Evolutionary conservation across 2,329 filamentous ascomycete genomes (phyloP), one percentile per base, ranked within the genome.

Genomic region (Aspergillus thermomutatus): DNA sequence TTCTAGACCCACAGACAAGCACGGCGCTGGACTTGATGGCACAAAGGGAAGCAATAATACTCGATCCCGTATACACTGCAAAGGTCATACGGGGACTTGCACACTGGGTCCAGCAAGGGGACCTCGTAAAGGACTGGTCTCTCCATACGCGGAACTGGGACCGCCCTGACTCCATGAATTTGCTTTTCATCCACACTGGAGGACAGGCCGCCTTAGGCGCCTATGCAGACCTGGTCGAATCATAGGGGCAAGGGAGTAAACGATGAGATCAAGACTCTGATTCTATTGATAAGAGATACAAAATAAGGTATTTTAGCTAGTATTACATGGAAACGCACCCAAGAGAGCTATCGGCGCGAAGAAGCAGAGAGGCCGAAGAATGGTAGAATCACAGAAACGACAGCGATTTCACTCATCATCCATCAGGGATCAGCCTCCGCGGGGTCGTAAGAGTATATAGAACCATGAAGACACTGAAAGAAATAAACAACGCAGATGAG

Each of bases 121-220:
- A 69, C 43, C 53, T 64, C 9, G 54, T 57, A 1, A 50, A 8
- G 43, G 54, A 67, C 19, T 63, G 58, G 52, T 45, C 58, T 1
- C 53, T 43, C 37, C 19, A 56, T 21, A 14, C 8, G 14, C n/a
- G 23, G 6, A 45, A 43, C 3, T n/a, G 34, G 10, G 19, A 53
- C 34, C 43, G 25, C 2, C 48, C 57, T 34, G 50, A 61, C n/a
- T 47, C 59, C n/a, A 57, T 67, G 7, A 74, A 73, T 64, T 66
- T 64, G 7, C 59, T 74, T 21, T 73, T 74, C 40, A 68, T 74
- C n/a, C 72, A 74, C 60, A 74, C 72, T 1, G 72, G 72, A 9
- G 72, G 72, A 4, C 72, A 74, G 55, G 63, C 68, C 41, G 68
- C 70, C 1, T 49, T 74, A n/a, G 60, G 65, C 45, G 71, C 71